Evolutionary conservation across 805 yeast species (phyloP), one percentile per base, ranked within the genome.

Genomic region (Kuraishia molischiana): DNA sequence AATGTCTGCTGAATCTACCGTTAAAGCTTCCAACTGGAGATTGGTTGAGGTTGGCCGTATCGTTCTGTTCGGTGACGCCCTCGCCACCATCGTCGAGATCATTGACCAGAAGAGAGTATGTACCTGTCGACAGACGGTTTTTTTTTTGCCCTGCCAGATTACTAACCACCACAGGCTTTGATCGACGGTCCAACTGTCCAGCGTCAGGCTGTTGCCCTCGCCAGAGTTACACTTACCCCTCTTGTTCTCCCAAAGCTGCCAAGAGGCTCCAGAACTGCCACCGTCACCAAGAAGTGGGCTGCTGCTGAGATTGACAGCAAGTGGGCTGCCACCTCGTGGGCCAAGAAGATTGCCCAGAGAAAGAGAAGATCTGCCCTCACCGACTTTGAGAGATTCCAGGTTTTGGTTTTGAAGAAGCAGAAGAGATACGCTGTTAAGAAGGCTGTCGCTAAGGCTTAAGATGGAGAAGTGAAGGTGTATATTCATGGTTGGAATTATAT

Each of bases 341-440:
- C 98, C 63, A 85, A 90, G 84, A 89, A 87, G 78, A 82, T 92
- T 61, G 96, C 94, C 65, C 82, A 85, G 71, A 86, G 85, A 72
- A 80, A 83, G 70, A 85, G 80, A 71, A 85, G 98, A 79, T 70
- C 94, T 60, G 74, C 80, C 64, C 83, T 94, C 68, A 65, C 90
- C 56, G 99, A 92, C 73, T 92, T 92, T 61, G 96, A 92, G 78
- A 89, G 99, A 81, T 92, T 92, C 96, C 96, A 90, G 79, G 98
- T 90, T 58, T 66, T 84, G 69, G 94, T 87, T 58, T 79, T 87
- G 68, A 92, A 84, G 84, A 92, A 90, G 81, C 97, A 94, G 79
- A 86, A 85, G 74, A 84, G 87, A 74, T 82, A 69, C 67, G 85
- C 87, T 71, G 90, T 86, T 62, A 85, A 83, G 77, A 89, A 86